phyloP scores from a whole-genome alignment of 345 rosid genomes.

The Eucalyptus cloeziana region DNA sequence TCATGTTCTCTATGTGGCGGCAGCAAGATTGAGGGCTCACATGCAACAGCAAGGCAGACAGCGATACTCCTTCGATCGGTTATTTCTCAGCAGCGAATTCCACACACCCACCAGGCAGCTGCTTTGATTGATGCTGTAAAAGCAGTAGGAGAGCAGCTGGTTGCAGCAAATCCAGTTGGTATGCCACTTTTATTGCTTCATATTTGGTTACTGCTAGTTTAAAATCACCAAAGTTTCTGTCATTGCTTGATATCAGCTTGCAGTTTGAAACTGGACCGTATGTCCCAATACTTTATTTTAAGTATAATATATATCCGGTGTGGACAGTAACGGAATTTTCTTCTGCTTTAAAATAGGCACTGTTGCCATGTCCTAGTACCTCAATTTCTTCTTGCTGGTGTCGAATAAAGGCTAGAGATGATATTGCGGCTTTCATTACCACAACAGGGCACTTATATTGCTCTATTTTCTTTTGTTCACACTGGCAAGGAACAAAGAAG shows the following conservation, averaged over 20 bases:
- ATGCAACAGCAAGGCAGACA: constrained; percentile 77
- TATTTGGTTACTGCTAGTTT: background rate
- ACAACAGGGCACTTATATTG: background rate
- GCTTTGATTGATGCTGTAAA: constrained; percentile 78
- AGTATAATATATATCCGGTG: background rate
- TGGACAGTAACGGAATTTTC: background rate
- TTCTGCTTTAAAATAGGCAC: background rate
- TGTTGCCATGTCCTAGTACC: background rate
- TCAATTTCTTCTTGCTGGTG: background rate
- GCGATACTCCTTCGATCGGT: constrained; percentile 81
- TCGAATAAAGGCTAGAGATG: background rate
- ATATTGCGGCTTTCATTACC: background rate
- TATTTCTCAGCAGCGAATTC: constrained; percentile 83
- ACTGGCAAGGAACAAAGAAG: background rate
- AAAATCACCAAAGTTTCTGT: background rate
- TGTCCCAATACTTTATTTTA: background rate
- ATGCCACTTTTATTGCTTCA: background rate
- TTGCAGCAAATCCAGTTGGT: constrained; percentile 94
- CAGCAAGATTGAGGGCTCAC: constrained; percentile 97
- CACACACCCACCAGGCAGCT: constrained; percentile 70
- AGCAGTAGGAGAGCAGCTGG: constrained; percentile 68
- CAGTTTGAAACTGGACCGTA: background rate
- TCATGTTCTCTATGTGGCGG: background rate
- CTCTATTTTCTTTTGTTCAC: background rate
- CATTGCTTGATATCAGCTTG: background rate